Evolutionary conservation across 2,329 filamentous ascomycete genomes (phyloP), one percentile per base, ranked within the genome.

Genomic region (Fusarium sp.): DNA sequence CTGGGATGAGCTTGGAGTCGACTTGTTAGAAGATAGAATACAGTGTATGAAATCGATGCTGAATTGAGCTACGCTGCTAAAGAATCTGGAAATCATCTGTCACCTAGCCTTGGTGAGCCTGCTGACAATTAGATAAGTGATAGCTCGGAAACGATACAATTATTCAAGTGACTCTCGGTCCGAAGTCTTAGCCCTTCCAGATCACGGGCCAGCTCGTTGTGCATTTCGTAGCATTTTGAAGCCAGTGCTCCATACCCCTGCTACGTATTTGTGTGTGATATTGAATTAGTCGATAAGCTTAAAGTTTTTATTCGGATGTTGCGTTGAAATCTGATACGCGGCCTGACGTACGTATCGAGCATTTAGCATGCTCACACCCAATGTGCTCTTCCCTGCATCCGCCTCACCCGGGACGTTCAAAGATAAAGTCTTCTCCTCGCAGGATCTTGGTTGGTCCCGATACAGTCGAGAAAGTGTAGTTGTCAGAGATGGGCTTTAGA

Each of bases 91-190:
- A 18, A n/a, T 19, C 5, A 10, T 33, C 16, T 0, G 3, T 14
- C 5, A 1, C 44, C 19, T 4, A 23, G 3, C 8, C 3, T 3
- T 33, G 10, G 5, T 14, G 0, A 5, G 10, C 3, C 2, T 10
- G 0, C 44, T 5, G 44, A 21, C 0, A 7, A 16, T 21, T 1
- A 18, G 3, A 6, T 7, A 18, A 10, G 3, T 12, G 1, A n/a
- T 12, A 9, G 10, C 0, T 16, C 3, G 27, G 12, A 12, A 29
- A 11, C 15, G 3, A n/a, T 7, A 9, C 0, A 10, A 10, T 10
- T 4, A 4, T 46, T 5, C 5, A 7, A 15, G 0, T 12, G 7
- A 18, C 2, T 12, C 15, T 0, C 0, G 10, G 10, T 7, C 5
- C 9, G 1, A n/a, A 14, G 6, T n/a, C 31, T 33, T 33, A 6